phyloP scores from a whole-genome alignment of 1,284 basidiomycete species.

The Exobasidium rhododendri region DNA sequence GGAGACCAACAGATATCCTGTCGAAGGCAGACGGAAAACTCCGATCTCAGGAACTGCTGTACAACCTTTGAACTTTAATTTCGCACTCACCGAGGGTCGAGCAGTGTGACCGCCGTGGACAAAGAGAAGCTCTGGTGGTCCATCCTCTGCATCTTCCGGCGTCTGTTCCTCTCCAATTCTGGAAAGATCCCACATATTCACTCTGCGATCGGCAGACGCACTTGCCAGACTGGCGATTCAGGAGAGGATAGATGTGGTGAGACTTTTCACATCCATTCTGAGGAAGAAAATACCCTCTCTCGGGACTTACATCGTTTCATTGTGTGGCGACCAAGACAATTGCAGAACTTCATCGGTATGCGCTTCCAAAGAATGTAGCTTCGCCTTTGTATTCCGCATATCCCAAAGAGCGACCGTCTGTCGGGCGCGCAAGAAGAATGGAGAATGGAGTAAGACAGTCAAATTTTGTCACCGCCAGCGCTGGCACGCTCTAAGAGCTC shows the following conservation, averaged over 20 bases:
- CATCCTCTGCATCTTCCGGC: conserved; percentile 96
- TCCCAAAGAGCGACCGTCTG: conserved; percentile 84
- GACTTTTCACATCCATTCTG: too few relatives aligned
- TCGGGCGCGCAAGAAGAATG: conserved; percentile 51
- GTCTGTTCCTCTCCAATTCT: conserved; percentile 93
- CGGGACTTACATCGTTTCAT: conserved; percentile 54
- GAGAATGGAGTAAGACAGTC: conserved; percentile 1
- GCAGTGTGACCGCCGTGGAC: conserved; percentile 53
- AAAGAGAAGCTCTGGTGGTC: conserved; percentile 64
- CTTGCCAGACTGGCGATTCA: conserved; percentile 28
- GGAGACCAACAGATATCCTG: conserved; percentile 50
- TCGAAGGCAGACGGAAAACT: not conserved
- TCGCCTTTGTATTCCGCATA: conserved; percentile 69
- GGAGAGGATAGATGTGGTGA: not conserved
- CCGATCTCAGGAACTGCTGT: too few relatives aligned
- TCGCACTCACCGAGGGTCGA: conserved; percentile 31
- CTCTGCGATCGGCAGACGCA: conserved; percentile 83
- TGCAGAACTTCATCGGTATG: conserved; percentile 94
- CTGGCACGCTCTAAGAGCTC: too few relatives aligned
- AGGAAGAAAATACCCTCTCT: not conserved
- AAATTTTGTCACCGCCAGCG: too few relatives aligned
- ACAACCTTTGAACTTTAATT: not conserved
- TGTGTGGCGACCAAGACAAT: conserved; percentile 90
- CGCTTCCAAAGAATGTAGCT: conserved; percentile 84
- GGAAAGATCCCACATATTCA: conserved; percentile 92